Evolutionary conservation across 257 asterid species (phyloP).

Genomic region (Solanum sejunctum): DNA sequence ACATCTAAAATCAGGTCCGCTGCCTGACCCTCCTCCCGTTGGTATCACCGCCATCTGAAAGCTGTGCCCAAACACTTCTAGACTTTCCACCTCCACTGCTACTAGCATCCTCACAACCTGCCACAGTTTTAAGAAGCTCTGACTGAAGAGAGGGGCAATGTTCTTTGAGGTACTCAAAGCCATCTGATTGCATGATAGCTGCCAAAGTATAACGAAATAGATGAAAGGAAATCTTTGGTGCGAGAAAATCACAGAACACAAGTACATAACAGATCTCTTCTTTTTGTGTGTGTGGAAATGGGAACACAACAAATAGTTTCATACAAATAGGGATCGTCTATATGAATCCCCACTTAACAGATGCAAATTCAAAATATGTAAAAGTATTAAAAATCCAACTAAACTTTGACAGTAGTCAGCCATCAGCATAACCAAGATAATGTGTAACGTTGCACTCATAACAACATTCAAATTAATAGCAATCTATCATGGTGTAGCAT

Average conservation of each 20-base stretch:
- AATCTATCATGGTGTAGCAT: not conserved
- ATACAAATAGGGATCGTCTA: not conserved
- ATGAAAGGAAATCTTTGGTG: not conserved
- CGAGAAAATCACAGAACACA: not conserved
- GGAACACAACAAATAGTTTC: not conserved
- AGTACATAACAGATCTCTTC: not conserved
- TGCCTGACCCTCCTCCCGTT: slow-evolving; percentile 85
- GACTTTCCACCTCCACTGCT: slow-evolving; percentile 87
- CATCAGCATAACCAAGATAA: not conserved
- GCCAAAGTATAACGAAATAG: slow-evolving; percentile 8
- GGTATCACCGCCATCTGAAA: slow-evolving; percentile 89
- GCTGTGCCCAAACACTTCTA: slow-evolving; percentile 88
- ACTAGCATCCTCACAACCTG: slow-evolving; percentile 88
- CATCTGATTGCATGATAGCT: slow-evolving; percentile 94
- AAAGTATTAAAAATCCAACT: not conserved
- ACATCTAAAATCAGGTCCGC: slow-evolving; percentile 41
- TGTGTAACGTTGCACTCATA: not conserved
- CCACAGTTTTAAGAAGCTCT: slow-evolving; percentile 79
- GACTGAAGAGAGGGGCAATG: slow-evolving; percentile 69
- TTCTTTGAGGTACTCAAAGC: slow-evolving; percentile 78
- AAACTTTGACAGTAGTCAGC: not conserved
- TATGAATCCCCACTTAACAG: not conserved
- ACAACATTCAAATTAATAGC: not conserved
- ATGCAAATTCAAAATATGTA: not conserved
- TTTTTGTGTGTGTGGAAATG: not conserved